Conservation (phyloP, 768 basidiomycete species). For the Aureoboletus auriporus region DNA sequence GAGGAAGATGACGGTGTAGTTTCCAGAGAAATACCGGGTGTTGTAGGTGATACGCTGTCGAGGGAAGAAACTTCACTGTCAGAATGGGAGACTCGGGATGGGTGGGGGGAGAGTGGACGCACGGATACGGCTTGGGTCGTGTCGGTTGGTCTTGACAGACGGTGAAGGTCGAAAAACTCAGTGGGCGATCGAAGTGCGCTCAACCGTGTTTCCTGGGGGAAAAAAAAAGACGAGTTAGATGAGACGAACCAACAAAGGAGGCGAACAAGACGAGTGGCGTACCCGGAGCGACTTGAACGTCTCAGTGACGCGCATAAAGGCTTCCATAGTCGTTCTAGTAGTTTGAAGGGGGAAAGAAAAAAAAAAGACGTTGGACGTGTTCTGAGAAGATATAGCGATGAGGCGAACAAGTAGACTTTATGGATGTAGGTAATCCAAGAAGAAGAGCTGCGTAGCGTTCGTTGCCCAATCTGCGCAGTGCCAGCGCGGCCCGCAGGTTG, state of each 20-base stretch:
- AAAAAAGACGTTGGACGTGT: too few species aligned
- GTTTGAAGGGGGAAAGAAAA: too few species aligned
- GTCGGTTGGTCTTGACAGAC: slow-evolving; percentile 81
- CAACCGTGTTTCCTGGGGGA: slow-evolving; percentile 66
- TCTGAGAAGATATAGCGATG: too few species aligned
- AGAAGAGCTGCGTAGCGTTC: too few species aligned
- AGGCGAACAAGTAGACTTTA: too few species aligned
- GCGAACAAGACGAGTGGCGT: slow-evolving; percentile 21
- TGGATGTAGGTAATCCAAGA: too few species aligned
- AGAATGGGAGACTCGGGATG: too few species aligned
- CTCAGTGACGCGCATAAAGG: slow-evolving; percentile 60
- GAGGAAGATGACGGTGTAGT: slow-evolving; percentile 79
- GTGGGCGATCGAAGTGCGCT: slow-evolving; percentile 66
- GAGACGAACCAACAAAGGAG: neutral
- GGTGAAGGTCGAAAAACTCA: slow-evolving; percentile 84
- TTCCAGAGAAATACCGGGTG: slow-evolving; percentile 87
- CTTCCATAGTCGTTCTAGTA: slow-evolving; percentile 48
- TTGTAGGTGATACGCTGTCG: slow-evolving; percentile 86
- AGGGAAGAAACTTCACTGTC: too few species aligned
- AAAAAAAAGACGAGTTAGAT: neutral
- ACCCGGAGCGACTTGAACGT: slow-evolving; percentile 69
- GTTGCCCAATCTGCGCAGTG: too few species aligned
- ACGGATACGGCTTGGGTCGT: slow-evolving; percentile 76
- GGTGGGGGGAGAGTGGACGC: neutral
- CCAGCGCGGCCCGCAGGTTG: too few species aligned